Evolutionary conservation across 108 stramenopile genomes (phyloP), one percentile per base, ranked within the genome.

Genomic region (Mayamaea pseudoterrestris): DNA sequence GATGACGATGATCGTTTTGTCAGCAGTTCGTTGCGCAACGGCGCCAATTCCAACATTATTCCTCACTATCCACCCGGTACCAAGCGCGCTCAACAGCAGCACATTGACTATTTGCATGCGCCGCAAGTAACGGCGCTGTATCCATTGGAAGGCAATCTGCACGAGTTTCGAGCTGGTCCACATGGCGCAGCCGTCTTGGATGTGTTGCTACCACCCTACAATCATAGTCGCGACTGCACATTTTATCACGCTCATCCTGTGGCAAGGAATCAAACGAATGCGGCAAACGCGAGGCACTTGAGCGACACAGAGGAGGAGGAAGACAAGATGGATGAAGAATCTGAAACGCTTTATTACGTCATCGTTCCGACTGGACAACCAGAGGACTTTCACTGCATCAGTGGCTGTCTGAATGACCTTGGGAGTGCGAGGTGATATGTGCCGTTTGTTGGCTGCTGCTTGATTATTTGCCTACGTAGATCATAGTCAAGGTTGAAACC

Each of bases 171-270:
- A 5, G 93, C 95, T 0, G 95, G 93, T 13, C 68, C 76, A 6
- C 42, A 76, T 12, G 95, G 93, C 6, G 88, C 91, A 16, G 93
- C 92, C 1, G 76, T 97, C 0, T 55, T 97, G 31, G 95, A 97
- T 73, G 80, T 97, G 2, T 57, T 97, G 47, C 45, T 93, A 32
- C 95, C 95, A 24, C 95, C 95, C 0, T 97, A 97, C 57, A 88
- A 92, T 56, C 53, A 57, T n/a, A 50, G 60, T 12, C 52, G 95
- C 27, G 92, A 90, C 57, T 96, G 95, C 52, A 94, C 87, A 21
- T 96, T 88, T 67, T 94, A 91, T 56, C 61, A 71, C 42, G 53
- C 41, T 58, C 50, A 54, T 8, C 32, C 9, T 7, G n/a, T 27
- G 37, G 12, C 8, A 43, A 32, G 34, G 28, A 34, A 1, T 23